Conservation (phyloP, 1,284 basidiomycete species). For the Cryptococcus jaspeensis region DNA sequence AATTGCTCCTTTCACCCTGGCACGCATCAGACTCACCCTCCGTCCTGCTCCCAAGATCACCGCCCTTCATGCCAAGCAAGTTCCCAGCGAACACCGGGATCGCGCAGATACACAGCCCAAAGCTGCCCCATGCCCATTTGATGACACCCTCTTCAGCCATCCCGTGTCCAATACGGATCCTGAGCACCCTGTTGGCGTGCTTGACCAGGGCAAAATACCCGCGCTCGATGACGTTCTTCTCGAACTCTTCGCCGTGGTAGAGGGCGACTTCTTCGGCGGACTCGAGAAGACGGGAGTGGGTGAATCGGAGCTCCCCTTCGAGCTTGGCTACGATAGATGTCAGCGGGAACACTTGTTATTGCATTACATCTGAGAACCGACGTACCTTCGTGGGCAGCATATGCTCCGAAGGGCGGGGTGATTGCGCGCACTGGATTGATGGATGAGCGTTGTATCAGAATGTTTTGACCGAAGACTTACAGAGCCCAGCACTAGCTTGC, state of each 20-base stretch:
- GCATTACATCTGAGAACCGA: conserved; percentile 15
- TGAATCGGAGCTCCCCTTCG: conserved; percentile 84
- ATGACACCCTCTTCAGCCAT: conserved; percentile 93
- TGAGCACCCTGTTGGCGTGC: conserved; percentile 82
- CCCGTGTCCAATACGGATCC: conserved; percentile 82
- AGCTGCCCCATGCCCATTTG: conserved; percentile 96
- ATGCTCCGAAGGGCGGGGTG: conserved; percentile 92
- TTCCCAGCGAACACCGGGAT: conserved; percentile 90
- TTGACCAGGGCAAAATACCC: conserved; percentile 85
- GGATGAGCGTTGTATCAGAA: not conserved
- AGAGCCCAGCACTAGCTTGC: conserved; percentile 71
- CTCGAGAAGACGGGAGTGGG: conserved; percentile 89
- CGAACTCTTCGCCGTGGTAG: conserved; percentile 83
- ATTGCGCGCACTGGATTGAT: conserved; percentile 66
- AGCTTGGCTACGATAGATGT: conserved; percentile 64
- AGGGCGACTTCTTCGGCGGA: conserved; percentile 94
- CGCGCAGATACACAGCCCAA: conserved; percentile 89
- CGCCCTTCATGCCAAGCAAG: conserved; percentile 63
- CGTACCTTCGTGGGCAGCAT: conserved; percentile 62
- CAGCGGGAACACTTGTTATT: not conserved
- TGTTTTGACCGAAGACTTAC: conserved; percentile 57
- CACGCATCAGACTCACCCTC: conserved; percentile 61
- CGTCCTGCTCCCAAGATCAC: conserved; percentile 77
- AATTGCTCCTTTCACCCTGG: not conserved
- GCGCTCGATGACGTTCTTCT: conserved; percentile 89